A percentile compares a stretch with the other conserved stretches of the same genome.
These are phyloP conservation scores for Candida sphagnicola DNA, from an alignment of 805 yeast genomes.

Conservation along the genomic window DNA sequence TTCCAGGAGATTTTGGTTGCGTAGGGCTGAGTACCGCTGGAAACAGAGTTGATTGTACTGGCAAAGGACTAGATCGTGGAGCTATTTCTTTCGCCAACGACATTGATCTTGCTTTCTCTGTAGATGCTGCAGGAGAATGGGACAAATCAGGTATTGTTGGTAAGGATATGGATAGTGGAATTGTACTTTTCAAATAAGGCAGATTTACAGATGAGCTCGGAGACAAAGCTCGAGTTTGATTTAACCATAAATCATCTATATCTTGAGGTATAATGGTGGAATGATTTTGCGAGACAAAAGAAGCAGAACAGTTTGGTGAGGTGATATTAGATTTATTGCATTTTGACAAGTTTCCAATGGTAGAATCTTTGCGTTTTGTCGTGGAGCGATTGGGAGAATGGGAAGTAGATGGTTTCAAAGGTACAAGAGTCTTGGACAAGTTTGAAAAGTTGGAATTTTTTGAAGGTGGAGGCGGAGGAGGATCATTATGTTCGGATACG, in stretches of 20 bases:
- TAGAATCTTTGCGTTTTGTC: too few relatives aligned
- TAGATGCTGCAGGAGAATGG: too few relatives aligned
- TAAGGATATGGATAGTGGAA: neutral
- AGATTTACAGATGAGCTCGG: neutral
- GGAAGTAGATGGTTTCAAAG: neutral
- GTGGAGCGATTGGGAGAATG: too few relatives aligned
- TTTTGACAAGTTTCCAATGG: too few relatives aligned
- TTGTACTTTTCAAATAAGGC: neutral
- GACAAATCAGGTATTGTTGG: neutral
- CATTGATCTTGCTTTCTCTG: too few relatives aligned
- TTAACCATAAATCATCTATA: conserved; percentile 4
- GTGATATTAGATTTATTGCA: too few relatives aligned
- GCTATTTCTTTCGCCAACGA: neutral
- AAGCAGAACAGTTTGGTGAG: too few relatives aligned
- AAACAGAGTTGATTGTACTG: neutral
- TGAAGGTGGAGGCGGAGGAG: neutral
- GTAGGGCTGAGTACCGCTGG: neutral
- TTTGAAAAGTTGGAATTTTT: neutral
- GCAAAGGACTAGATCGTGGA: neutral
- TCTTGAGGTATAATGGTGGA: too few relatives aligned
- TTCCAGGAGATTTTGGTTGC: neutral
- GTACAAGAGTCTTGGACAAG: neutral
- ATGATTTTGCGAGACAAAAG: too few relatives aligned
- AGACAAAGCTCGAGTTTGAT: neutral
- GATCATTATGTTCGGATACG: neutral